phyloP scores from a whole-genome alignment of 225 moss, liverwort and hornwort genomes.

The Physcomitrium patens region DNA sequence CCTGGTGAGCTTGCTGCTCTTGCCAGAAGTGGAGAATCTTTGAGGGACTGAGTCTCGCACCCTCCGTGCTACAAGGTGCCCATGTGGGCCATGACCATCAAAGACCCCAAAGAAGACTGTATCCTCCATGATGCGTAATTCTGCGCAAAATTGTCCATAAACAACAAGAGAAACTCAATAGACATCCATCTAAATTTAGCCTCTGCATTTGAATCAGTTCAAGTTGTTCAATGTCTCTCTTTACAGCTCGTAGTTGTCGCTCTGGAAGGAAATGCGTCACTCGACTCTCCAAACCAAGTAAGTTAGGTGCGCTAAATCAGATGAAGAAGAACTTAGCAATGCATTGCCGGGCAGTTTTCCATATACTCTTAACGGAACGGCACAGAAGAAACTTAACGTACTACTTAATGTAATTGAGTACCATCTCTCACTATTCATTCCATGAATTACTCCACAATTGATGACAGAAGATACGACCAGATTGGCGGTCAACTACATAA shows the following conservation, averaged over 20 bases:
- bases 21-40: constrained; percentile 56
- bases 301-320: background rate
- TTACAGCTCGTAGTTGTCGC: background rate
- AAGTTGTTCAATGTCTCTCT: background rate
- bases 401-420: background rate
- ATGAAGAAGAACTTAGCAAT: background rate
- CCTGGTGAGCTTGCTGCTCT: constrained; percentile 39
- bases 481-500: constrained; percentile 20
- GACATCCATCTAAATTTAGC: background rate
- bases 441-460: constrained; percentile 17
- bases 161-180: background rate
- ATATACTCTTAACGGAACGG: too few relatives aligned
- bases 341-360: too few relatives aligned
- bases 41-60: constrained; percentile 62
- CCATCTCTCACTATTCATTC: constrained; percentile 32
- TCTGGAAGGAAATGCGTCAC: background rate
- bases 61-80: constrained; percentile 60
- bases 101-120: constrained; percentile 63
- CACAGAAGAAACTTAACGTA: background rate
- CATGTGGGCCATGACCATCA: constrained; percentile 61
- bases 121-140: constrained; percentile 62
- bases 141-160: constrained; percentile 27
- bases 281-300: background rate
- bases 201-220: background rate
- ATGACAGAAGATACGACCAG: constrained; percentile 24